Evolutionary conservation across 768 basidiomycete genomes (phyloP).

Genomic region (Fistulinella prunicolor): DNA sequence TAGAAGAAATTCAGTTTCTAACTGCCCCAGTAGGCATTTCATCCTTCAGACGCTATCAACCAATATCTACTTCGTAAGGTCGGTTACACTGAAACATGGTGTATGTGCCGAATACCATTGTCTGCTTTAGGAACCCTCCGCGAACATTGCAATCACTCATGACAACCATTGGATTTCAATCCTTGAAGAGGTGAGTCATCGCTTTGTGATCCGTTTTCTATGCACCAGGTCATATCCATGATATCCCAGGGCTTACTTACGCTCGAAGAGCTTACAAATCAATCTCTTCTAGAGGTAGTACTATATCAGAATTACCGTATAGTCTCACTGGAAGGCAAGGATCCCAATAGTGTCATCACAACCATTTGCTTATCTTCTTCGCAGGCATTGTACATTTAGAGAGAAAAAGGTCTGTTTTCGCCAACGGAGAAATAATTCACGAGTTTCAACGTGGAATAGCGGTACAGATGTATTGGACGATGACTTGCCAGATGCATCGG

Average conservation of each 20-base stretch:
- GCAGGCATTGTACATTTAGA: conserved; percentile 4
- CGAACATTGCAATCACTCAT: conserved; percentile 5
- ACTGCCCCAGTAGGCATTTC: conserved; percentile 1
- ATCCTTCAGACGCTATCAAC: conserved; percentile 15
- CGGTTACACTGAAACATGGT: too few relatives aligned
- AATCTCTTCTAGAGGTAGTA: neutral
- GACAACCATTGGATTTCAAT: conserved; percentile 8
- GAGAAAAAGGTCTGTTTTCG: neutral
- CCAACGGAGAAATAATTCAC: neutral
- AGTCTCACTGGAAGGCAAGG: conserved; percentile 1
- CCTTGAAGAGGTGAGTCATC: conserved; percentile 1
- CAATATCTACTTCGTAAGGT: conserved; percentile 1
- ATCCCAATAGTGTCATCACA: too few relatives aligned
- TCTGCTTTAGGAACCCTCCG: conserved; percentile 1
- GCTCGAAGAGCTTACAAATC: neutral
- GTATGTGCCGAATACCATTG: too few relatives aligned
- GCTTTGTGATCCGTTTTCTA: neutral
- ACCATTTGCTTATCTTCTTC: neutral
- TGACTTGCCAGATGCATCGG: neutral
- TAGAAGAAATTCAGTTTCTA: neutral
- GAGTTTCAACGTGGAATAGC: neutral
- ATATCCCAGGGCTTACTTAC: conserved; percentile 1
- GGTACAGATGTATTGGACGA: too few relatives aligned
- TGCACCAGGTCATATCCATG: neutral
- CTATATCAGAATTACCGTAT: conserved; percentile 1